phyloP scores from a whole-genome alignment of 768 basidiomycete species.

The Grammothele lineata region DNA sequence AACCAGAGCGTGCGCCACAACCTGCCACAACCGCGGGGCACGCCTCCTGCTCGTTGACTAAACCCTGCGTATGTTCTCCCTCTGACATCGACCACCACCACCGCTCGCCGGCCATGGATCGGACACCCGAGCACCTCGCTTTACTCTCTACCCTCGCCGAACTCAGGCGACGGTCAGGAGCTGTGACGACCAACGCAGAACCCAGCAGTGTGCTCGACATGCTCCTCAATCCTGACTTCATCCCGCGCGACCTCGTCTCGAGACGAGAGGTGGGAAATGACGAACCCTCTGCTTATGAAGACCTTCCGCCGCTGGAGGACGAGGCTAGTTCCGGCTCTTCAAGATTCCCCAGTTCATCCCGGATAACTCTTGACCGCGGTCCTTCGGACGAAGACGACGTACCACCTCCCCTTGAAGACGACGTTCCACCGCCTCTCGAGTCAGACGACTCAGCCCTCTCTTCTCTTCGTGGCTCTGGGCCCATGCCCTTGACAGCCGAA shows the following conservation, averaged over 20 bases:
- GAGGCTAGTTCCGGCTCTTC: neutral
- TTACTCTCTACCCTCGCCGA: conserved; percentile 1
- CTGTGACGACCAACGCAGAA: neutral
- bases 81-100: neutral
- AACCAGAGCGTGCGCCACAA: too few relatives aligned
- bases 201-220: neutral
- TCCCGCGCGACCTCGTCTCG: neutral
- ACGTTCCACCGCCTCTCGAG: too few relatives aligned
- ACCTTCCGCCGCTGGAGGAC: conserved; percentile 11
- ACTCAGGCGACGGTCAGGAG: neutral
- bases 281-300: neutral
- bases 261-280: neutral
- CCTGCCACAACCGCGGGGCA: too few relatives aligned
- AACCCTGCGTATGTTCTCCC: too few relatives aligned
- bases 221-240: conserved; percentile 2
- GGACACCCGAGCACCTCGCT: neutral
- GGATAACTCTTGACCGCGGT: too few relatives aligned
- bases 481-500: too few relatives aligned
- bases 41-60: too few relatives aligned
- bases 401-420: too few relatives aligned
- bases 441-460: too few relatives aligned
- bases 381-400: neutral
- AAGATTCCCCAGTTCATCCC: too few relatives aligned
- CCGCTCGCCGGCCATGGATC: neutral
- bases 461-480: too few relatives aligned